phyloP scores from a whole-genome alignment of 129 eudicot genomes.

The Smallanthus sonchifolius region DNA sequence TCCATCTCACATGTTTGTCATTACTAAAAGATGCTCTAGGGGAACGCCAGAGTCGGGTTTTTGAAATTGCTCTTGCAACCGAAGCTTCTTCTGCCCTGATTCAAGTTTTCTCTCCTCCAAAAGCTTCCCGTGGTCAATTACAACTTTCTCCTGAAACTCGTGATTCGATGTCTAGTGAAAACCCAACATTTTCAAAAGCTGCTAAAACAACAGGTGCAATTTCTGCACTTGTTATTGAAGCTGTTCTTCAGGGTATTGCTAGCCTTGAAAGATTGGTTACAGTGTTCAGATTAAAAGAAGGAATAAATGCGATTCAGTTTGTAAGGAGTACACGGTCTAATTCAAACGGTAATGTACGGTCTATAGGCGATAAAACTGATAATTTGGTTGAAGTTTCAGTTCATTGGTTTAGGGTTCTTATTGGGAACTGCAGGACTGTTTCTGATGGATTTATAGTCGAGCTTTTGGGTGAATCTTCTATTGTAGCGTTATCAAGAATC shows the following conservation, averaged over 20 bases:
- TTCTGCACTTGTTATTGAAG: constrained; percentile 79
- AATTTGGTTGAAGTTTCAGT: constrained; percentile 70
- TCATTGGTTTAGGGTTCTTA: constrained; percentile 94
- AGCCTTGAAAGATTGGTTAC: constrained; percentile 88
- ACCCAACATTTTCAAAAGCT: constrained; percentile 44
- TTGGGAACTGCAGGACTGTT: constrained; percentile 84
- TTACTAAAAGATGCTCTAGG: constrained; percentile 91
- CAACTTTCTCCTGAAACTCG: constrained; percentile 69
- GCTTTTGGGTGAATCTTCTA: constrained; percentile 84
- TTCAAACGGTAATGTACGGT: constrained; percentile 73
- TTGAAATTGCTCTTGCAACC: constrained; percentile 95
- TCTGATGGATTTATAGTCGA: constrained; percentile 81
- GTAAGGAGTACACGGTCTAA: constrained; percentile 66
- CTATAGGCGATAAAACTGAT: constrained; percentile 58
- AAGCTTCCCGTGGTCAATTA: constrained; percentile 69
- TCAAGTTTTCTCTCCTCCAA: constrained; percentile 68
- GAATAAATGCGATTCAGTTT: constrained; percentile 74
- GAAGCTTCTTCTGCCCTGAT: constrained; percentile 84
- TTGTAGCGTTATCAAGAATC: constrained; percentile 79
- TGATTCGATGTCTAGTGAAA: constrained; percentile 55
- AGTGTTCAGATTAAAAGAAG: constrained; percentile 76
- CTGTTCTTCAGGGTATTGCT: constrained; percentile 82
- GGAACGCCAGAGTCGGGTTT: constrained; percentile 94
- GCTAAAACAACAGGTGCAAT: constrained; percentile 66
- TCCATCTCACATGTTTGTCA: constrained; percentile 64